phyloP scores from a whole-genome alignment of 1,139 yeast genomes.

The Blastobotrys apis region DNA sequence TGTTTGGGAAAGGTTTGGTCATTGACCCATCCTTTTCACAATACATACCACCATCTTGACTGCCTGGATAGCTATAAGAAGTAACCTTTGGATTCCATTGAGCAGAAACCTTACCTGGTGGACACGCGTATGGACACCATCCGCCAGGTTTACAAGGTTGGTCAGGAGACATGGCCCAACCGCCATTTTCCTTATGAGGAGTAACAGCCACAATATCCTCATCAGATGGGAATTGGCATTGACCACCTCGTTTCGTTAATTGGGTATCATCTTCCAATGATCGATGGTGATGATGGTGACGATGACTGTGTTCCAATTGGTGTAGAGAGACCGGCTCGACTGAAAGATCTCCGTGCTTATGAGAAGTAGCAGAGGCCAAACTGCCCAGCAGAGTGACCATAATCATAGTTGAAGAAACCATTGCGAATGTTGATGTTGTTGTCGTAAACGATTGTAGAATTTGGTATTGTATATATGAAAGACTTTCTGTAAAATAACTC shows the following conservation, averaged over 20 bases:
- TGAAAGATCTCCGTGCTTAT: not conserved
- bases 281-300: slow-evolving; percentile 3
- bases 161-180: slow-evolving; percentile 87
- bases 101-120: slow-evolving; percentile 76
- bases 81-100: slow-evolving; percentile 67
- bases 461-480: no score
- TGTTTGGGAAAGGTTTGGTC: slow-evolving; percentile 56
- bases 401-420: not conserved
- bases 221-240: slow-evolving; percentile 61
- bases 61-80: slow-evolving; percentile 78
- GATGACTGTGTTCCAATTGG: slow-evolving; percentile 2
- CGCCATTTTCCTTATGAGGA: slow-evolving; percentile 54
- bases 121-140: slow-evolving; percentile 86
- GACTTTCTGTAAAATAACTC: no score
- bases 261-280: not conserved
- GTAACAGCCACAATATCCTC: slow-evolving; percentile 68
- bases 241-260: slow-evolving; percentile 1
- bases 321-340: slow-evolving; percentile 1
- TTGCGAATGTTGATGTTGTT: not conserved
- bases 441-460: not conserved
- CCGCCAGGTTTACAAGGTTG: slow-evolving; percentile 66
- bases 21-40: slow-evolving; percentile 68
- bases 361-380: not conserved
- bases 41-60: slow-evolving; percentile 75
- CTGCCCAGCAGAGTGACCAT: slow-evolving; percentile 3